Conservation (phyloP, 2,329 filamentous ascomycete genomes). For the Pseudogymnoascus sp. region DNA sequence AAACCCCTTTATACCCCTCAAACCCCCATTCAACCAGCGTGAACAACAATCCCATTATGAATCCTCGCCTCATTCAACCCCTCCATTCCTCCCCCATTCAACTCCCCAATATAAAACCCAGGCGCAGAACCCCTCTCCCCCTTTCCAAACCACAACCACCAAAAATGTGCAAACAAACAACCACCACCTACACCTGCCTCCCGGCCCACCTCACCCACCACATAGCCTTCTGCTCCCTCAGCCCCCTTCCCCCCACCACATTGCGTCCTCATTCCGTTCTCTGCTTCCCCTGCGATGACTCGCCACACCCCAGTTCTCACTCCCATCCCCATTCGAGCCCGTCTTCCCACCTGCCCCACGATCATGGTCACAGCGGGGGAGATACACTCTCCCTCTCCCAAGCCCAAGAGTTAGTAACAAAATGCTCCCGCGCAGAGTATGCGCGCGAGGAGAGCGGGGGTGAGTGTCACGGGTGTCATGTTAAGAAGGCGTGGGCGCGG, state of each 20-base stretch:
- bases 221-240: neutral
- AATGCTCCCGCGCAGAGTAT: neutral
- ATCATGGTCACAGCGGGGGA: neutral
- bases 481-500: neutral
- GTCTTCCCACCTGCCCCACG: neutral
- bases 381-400: neutral
- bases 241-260: neutral
- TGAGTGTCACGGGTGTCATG: neutral
- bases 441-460: neutral
- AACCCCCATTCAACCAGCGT: neutral
- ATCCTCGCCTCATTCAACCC: neutral
- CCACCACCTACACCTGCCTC: neutral
- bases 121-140: neutral
- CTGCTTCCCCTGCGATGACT: neutral
- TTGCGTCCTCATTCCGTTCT: neutral
- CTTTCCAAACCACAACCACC: neutral
- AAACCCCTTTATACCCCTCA: neutral
- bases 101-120: neutral
- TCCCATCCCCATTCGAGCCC: neutral
- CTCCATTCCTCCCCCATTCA: neutral
- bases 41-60: neutral
- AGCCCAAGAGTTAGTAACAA: neutral
- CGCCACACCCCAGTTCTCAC: neutral
- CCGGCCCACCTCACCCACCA: neutral
- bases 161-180: neutral